These are phyloP conservation scores for Melampsora larici-populina DNA, from an alignment of 1,284 basidiomycete species.

Conservation along the genomic window DNA sequence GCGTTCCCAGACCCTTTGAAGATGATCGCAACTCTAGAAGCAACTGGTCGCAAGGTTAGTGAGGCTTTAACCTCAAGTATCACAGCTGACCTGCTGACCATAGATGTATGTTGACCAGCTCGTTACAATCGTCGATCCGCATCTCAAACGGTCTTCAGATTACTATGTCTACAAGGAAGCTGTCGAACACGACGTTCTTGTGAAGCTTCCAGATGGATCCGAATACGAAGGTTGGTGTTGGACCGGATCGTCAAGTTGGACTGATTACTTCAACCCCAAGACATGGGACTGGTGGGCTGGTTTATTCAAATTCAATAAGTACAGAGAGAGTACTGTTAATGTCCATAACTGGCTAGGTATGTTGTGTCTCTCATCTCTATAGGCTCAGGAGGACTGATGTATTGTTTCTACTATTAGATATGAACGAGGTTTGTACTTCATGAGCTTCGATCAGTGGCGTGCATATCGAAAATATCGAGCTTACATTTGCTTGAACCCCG, in stretches of 20 bases:
- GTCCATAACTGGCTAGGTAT: slow-evolving; percentile 47
- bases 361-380: slow-evolving; percentile 2
- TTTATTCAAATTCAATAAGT: slow-evolving; percentile 68
- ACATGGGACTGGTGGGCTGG: slow-evolving; percentile 87
- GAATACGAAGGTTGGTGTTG: slow-evolving; percentile 99
- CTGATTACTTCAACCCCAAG: slow-evolving; percentile 91
- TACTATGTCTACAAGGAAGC: slow-evolving; percentile 6
- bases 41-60: slow-evolving; percentile 74
- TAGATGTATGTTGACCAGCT: slow-evolving; percentile 61
- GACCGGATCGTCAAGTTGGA: slow-evolving; percentile 91
- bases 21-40: slow-evolving; percentile 86
- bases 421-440: slow-evolving; percentile 77
- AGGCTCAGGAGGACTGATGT: too few species aligned
- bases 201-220: slow-evolving; percentile 68
- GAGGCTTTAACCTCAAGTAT: too few species aligned
- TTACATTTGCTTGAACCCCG: slow-evolving; percentile 31
- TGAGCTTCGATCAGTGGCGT: slow-evolving; percentile 19
- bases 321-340: slow-evolving; percentile 49
- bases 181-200: slow-evolving; percentile 70
- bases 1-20: slow-evolving; percentile 88
- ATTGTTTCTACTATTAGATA: slow-evolving; percentile 71
- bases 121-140: slow-evolving; percentile 95
- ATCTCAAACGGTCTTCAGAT: slow-evolving; percentile 68
- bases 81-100: not conserved
- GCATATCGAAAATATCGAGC: too few species aligned